Percentiles rank a stretch among this genome's conserved stretches.
phyloP scores from a whole-genome alignment of 352 stramenopile genomes.

The Globisporangium sylvaticum region DNA sequence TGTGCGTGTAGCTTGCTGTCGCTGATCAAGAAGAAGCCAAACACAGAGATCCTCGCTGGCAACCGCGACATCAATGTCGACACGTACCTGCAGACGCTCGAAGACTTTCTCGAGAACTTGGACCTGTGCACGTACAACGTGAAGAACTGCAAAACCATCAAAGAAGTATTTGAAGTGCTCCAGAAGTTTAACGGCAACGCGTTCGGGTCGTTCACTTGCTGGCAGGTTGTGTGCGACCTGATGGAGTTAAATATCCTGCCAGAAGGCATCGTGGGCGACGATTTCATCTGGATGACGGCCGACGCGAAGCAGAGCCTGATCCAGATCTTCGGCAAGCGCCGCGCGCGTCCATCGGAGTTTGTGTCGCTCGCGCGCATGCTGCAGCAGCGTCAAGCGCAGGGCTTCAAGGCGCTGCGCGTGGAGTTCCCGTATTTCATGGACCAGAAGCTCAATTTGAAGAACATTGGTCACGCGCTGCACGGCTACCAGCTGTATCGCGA shows the following conservation, averaged over 20 bases:
- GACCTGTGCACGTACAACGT: conserved; percentile 55
- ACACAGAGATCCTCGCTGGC: conserved; percentile 44
- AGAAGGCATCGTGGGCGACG: conserved; percentile 46
- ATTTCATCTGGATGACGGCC: conserved; percentile 81
- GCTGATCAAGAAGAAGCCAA: conserved; percentile 53
- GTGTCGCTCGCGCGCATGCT: conserved; percentile 61
- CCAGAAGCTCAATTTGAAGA: conserved; percentile 79
- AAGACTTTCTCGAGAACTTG: conserved; percentile 62
- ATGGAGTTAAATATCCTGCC: conserved; percentile 71
- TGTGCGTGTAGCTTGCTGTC: conserved; percentile 29
- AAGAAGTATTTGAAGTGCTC: conserved; percentile 60
- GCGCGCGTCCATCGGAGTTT: conserved; percentile 63
- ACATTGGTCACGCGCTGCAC: conserved; percentile 78
- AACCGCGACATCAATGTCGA: conserved; percentile 53
- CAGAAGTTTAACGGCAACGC: conserved; percentile 64
- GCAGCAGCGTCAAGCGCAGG: conserved; percentile 71
- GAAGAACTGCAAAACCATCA: conserved; percentile 42
- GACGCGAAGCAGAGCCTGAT: conserved; percentile 75
- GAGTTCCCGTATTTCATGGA: conserved; percentile 79
- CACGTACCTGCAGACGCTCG: conserved; percentile 59
- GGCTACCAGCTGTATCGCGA: conserved; percentile 81
- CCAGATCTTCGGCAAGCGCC: conserved; percentile 82
- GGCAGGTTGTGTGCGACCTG: conserved; percentile 77
- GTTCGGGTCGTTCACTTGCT: conserved; percentile 85
- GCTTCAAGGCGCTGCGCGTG: conserved; percentile 79